Evolutionary conservation across 768 basidiomycete species (phyloP), one percentile per base, ranked within the genome.

Genomic region (Mycena rebaudengoi): DNA sequence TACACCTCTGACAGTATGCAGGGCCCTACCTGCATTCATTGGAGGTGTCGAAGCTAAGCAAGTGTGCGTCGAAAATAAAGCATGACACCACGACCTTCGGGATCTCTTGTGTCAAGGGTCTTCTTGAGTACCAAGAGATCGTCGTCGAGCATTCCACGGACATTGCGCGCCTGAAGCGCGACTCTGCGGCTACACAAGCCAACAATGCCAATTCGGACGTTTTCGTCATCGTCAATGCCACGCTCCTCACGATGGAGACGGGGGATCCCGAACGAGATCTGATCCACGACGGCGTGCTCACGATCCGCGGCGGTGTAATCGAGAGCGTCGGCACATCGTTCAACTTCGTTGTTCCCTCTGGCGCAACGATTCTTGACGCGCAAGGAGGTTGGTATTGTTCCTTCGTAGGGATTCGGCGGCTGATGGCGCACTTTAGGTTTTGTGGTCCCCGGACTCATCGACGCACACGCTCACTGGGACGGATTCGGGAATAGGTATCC

Each of bases 391-490:
- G 79, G 72, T 10, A 14, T 25, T 40, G 29, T 7, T 40, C 23
- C 29, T 26, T 25, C 33, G 7, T 16, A 18, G 13, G 5, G 28
- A 13, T n/a, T 21, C 4, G 18, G 3, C 30, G 35, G 18, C 40
- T 60, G 39, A 30, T 58, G 48, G 26, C 30, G 23, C 21, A 35
- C 46, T 35, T 14, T 50, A 91, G 90, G 88, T 6, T 89, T 81
- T 62, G 79, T 92, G 18, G 74, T 87, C 4, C 91, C 91, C 16
- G 91, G 91, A 3, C 91, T 91, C 71, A 86, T 92, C 50, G 91
- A 92, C 59, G 87, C 88, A 8, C 91, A 92, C 67, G 91, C 91
- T 3, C 91, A 92, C 60, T 92, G 91, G 91, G 69, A 76, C 18
- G 89, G 89, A 0, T 84, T 85, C 60, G 66, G 33, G 0, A 82